A percentile compares a stretch with the other conserved stretches of the same genome.
These are phyloP conservation scores for Ceratobasidium sp. DNA, from an alignment of 1,284 basidiomycete species.

Conservation along the genomic window DNA sequence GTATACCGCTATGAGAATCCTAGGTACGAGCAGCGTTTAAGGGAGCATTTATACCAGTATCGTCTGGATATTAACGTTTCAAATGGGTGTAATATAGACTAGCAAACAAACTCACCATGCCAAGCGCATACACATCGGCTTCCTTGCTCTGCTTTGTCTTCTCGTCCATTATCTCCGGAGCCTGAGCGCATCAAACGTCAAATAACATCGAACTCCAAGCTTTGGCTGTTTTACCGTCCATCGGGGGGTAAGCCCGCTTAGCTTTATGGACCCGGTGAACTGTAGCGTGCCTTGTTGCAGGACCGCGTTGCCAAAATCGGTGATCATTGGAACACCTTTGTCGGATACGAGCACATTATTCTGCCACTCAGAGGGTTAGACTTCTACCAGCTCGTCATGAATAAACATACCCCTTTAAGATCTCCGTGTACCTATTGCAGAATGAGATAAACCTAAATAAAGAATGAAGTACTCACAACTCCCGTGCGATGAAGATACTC, in stretches of 20 bases:
- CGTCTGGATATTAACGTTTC: no score
- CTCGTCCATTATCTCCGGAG: not conserved
- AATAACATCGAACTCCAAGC: no score
- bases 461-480: not conserved
- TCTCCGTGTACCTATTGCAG: conserved; percentile 15
- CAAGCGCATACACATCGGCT: not conserved
- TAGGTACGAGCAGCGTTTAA: no score
- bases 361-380: not conserved
- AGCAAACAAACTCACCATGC: not conserved
- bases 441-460: not conserved
- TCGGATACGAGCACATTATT: not conserved
- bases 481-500: conserved; percentile 1
- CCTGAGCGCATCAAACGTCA: not conserved
- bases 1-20: not conserved
- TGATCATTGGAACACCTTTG: not conserved
- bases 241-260: not conserved
- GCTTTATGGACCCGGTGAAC: not conserved
- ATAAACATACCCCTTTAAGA: conserved; percentile 8
- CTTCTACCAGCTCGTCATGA: not conserved
- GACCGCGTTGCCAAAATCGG: no score
- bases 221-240: not conserved
- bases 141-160: not conserved
- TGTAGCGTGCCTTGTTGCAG: not conserved
- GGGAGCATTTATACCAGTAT: not conserved
- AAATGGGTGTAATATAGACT: no score